phyloP scores from a whole-genome alignment of 768 basidiomycete genomes.

The Rhizopogon rudus region DNA sequence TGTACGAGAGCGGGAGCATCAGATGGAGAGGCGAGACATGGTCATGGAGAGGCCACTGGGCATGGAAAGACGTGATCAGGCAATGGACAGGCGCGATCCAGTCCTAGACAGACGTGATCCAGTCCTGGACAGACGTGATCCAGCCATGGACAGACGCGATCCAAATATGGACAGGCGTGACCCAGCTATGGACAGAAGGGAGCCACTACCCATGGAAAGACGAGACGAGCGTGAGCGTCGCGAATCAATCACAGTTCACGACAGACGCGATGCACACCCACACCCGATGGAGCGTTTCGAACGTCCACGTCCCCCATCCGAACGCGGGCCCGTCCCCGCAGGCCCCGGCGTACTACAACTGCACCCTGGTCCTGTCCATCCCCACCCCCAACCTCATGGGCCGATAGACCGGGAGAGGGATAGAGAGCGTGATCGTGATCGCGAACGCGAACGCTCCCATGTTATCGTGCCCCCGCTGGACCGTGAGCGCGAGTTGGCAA shows the following conservation, averaged over 20 bases:
- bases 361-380: slow-evolving; percentile 13
- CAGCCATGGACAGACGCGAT: background rate
- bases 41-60: background rate
- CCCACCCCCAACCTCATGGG: slow-evolving; percentile 16
- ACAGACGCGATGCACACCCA: background rate
- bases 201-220: background rate
- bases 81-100: background rate
- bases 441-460: slow-evolving; percentile 23
- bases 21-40: background rate
- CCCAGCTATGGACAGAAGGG: background rate
- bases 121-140: background rate
- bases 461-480: slow-evolving; percentile 15
- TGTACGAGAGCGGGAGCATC: background rate
- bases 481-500: slow-evolving; percentile 19
- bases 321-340: background rate
- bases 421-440: slow-evolving; percentile 23
- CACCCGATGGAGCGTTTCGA: background rate
- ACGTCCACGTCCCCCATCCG: background rate
- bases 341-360: slow-evolving; percentile 10
- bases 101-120: background rate
- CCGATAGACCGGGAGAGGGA: slow-evolving; percentile 18
- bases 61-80: background rate
- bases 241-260: background rate
- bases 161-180: too few species aligned
- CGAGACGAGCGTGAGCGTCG: background rate